These are phyloP conservation scores for Neurospora sp. DNA, from an alignment of 495 filamentous ascomycete genomes.

Conservation along the genomic window DNA sequence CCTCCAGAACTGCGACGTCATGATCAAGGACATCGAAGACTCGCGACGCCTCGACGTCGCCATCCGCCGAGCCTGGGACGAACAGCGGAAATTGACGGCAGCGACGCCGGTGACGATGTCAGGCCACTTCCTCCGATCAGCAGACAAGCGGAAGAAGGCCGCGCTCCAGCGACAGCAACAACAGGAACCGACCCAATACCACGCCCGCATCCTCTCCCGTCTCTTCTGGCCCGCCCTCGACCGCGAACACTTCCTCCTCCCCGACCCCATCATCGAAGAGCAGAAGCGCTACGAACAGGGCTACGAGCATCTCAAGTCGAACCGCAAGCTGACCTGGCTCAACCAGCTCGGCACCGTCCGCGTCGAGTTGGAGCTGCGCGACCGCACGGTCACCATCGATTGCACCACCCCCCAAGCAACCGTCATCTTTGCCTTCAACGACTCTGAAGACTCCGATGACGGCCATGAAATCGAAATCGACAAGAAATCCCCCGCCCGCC, in stretches of 20 bases:
- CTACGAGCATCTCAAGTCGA: constrained; percentile 71
- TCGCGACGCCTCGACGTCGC: constrained; percentile 59
- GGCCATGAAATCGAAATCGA: not conserved
- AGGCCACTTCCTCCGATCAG: constrained; percentile 14
- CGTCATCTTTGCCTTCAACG: constrained; percentile 78
- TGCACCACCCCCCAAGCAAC: constrained; percentile 83
- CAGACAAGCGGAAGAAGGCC: not conserved
- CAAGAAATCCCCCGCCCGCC: constrained; percentile 26
- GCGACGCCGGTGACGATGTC: constrained; percentile 10
- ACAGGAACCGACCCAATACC: constrained; percentile 27
- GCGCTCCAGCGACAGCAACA: not conserved
- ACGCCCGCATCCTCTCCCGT: constrained; percentile 80
- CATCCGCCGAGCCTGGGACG: constrained; percentile 37
- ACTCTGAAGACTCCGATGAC: constrained; percentile 25
- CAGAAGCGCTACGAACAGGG: constrained; percentile 62
- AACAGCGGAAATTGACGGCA: not conserved
- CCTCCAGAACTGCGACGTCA: constrained; percentile 88
- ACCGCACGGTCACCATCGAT: constrained; percentile 61
- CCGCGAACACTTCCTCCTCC: constrained; percentile 64
- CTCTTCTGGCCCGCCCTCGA: constrained; percentile 89
- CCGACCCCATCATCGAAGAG: constrained; percentile 48
- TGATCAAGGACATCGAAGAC: constrained; percentile 90
- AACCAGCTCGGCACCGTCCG: constrained; percentile 70
- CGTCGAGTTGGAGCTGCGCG: constrained; percentile 73
- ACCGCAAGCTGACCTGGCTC: constrained; percentile 81